Evolutionary conservation across 139 green algal genomes (phyloP), one percentile per base, ranked within the genome.

Genomic region (Klebsormidium nitens): DNA sequence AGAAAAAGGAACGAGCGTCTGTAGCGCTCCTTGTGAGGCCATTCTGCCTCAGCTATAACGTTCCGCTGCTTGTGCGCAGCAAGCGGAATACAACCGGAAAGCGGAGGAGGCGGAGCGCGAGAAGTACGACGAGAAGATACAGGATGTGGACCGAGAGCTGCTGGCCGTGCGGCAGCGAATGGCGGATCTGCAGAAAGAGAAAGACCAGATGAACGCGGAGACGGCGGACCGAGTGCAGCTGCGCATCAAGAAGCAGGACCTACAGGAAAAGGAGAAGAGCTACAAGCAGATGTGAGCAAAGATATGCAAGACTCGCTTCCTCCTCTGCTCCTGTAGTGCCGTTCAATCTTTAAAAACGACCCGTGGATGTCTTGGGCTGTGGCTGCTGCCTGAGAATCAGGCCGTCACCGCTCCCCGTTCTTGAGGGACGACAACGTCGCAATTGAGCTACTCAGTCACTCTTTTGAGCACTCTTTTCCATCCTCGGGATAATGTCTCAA

Each of bases 161-260:
- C 28, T 48, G 36, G 14, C 36, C n/a, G 14, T 50, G 44, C 59
- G 85, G 69, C 71, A 78, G 38, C 52, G 35, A 17, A 46, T 69
- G 59, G 52, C 46, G 28, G n/a, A 56, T 14, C 47, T 71, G 32
- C 62, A 66, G 44, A 57, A 81, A n/a, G 77, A 79, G 75, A 87
- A 84, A 38, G 44, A 59, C 26, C 78, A 81, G 17, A 60, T 89
- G 69, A 73, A 84, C 29, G 42, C 23, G 31, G 38, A 80, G 50
- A 81, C 84, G 59, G 36, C 31, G 19, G 56, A 82, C 52, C 60
- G 72, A 5, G 58, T 58, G 28, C 37, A 6, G 14, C 50, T 78
- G 28, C 72, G 85, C 67, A 34, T 52, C 1, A 58, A 72, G 39
- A 73, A 68, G 19, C 79, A 88, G 36, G 62, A 66, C 29, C 8